A percentile compares a stretch with the other conserved stretches of the same genome.
These are phyloP conservation scores for Yamadazyma membranifaciens DNA, from an alignment of 1,139 yeast genomes.

Conservation along the genomic window DNA sequence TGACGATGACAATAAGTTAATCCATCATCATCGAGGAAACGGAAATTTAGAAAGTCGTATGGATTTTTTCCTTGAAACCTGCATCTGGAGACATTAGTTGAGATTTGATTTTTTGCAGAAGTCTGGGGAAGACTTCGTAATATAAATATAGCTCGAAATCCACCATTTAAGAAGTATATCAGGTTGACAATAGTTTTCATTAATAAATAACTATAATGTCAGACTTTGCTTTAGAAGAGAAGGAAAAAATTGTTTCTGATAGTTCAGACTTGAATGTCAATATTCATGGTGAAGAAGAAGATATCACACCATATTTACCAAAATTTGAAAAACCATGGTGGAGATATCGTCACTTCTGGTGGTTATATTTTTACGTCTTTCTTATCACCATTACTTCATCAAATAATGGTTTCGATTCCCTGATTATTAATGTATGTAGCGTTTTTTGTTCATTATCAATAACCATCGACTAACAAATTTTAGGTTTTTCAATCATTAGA, in stretches of 20 bases:
- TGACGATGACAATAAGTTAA: too few relatives aligned
- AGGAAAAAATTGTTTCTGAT: conserved; percentile 2
- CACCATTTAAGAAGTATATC: too few relatives aligned
- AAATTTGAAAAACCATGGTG: conserved; percentile 17
- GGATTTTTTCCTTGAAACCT: too few relatives aligned
- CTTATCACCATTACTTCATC: conserved; percentile 45
- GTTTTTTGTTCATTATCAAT: too few relatives aligned
- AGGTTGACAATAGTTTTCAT: neutral
- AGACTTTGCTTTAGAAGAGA: conserved; percentile 1
- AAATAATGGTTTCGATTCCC: conserved; percentile 52
- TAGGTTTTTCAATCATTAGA: conserved; percentile 39
- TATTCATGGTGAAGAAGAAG: conserved; percentile 1
- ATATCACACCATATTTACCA: conserved; percentile 8
- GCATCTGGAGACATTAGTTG: too few relatives aligned
- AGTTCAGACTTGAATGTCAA: conserved; percentile 1
- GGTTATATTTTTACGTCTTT: conserved; percentile 36
- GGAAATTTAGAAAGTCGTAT: too few relatives aligned
- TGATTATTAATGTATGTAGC: conserved; percentile 38
- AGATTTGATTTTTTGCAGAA: too few relatives aligned
- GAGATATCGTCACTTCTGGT: conserved; percentile 31
- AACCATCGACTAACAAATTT: too few relatives aligned
- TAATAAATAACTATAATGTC: too few relatives aligned
- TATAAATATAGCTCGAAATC: too few relatives aligned
- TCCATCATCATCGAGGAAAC: too few relatives aligned
- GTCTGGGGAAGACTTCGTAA: too few relatives aligned